Conservation (phyloP, 2,329 filamentous ascomycete genomes). For the Lasiodiplodia citricola region DNA sequence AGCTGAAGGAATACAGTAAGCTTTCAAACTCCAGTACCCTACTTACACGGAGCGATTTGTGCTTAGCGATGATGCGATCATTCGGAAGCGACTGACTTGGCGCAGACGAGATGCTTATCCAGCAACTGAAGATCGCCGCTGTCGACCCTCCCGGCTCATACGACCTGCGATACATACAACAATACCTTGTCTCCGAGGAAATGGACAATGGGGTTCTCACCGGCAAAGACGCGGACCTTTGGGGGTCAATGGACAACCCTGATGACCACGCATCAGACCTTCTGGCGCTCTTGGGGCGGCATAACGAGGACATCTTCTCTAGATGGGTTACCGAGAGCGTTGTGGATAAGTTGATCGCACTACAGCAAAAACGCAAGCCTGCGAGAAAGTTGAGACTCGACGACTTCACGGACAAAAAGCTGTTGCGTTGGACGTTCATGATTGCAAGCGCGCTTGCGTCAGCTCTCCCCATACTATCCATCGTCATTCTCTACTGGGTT, state of each 20-base stretch:
- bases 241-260: background rate
- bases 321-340: background rate
- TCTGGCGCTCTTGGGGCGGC: background rate
- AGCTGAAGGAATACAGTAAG: conserved; percentile 22
- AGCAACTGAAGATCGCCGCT: conserved; percentile 23
- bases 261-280: background rate
- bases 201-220: background rate
- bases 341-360: background rate
- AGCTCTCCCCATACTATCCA: background rate
- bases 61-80: no score
- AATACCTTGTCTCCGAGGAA: conserved; percentile 21
- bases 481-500: background rate
- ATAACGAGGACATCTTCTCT: conserved; percentile 2
- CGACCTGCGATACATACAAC: conserved; percentile 28
- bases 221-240: background rate
- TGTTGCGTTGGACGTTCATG: background rate
- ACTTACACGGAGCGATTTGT: no score
- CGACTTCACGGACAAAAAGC: background rate
- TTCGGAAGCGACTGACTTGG: background rate
- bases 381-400: background rate
- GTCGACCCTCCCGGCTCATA: conserved; percentile 15
- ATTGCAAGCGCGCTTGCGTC: background rate
- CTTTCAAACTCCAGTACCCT: background rate
- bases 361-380: background rate
- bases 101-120: conserved; percentile 25